Conservation (phyloP, 352 stramenopile genomes). For the Pythium sp. region DNA sequence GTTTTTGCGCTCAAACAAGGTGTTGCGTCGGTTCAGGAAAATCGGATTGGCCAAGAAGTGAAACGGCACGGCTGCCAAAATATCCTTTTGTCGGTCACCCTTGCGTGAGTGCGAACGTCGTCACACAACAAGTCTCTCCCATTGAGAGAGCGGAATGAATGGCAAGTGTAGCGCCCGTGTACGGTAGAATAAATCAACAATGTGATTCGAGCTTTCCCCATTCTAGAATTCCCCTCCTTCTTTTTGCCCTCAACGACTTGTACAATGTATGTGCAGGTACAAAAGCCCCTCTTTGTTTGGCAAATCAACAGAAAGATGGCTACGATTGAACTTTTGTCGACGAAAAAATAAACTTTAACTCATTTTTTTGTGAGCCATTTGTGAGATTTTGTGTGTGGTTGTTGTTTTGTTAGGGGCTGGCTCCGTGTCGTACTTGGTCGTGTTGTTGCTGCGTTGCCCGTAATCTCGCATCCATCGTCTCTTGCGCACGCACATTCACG, state of each 20-base stretch:
- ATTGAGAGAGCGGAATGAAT: background rate
- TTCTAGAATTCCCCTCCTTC: background rate
- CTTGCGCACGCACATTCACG: background rate
- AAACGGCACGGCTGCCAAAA: background rate
- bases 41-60: background rate
- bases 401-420: background rate
- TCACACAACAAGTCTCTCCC: background rate
- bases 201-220: background rate
- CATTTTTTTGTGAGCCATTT: background rate
- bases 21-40: no score
- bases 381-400: background rate
- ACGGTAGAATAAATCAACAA: background rate
- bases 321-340: conserved; percentile 1
- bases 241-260: background rate
- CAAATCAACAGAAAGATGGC: background rate
- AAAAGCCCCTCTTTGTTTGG: background rate
- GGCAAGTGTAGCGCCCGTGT: no score
- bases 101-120: background rate
- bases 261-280: background rate
- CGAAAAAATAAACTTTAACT: background rate
- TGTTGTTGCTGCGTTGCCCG: background rate
- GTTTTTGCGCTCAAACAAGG: no score
- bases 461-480: background rate
- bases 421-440: background rate
- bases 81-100: background rate